Evolutionary conservation across 345 rosid species (phyloP), one percentile per base, ranked within the genome.

Genomic region (Citrus reticulata): DNA sequence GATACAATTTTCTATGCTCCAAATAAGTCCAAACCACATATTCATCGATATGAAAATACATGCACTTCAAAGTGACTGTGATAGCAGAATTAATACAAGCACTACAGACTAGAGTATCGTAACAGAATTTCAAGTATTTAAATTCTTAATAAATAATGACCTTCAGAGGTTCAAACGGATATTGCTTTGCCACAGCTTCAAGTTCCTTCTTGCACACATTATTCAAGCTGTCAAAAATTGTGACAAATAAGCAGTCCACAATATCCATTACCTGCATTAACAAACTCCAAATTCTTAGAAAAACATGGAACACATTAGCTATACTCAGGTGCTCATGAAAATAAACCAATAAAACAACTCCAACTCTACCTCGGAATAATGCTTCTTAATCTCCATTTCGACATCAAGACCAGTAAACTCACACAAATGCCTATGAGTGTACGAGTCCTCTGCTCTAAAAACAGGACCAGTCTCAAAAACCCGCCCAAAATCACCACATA

Each of bases 371-470:
- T 94, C 98, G 62, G 84, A 88, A 55, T 95, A 95, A 82, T 92
- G 91, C 46, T 83, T 84, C 66, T 79, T 86, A 32, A 95, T 93
- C 87, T 93, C 97, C 97, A 93, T 91, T 83, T 95, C 98, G 49
- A 84, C 90, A 87, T 95, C 97, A 84, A 95, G 97, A 62, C 99
- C 98, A 0, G 90, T 88, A 54, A 95, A 92, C 74, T 95, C 97
- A 60, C 98, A 95, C 82, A 95, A 74, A 77, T 93, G 99, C 84
- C 98, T 87, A 79, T 93, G 98, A 24, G 97, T 95, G 80, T 66
- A 90, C 7, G 99, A 95, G 78, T 95, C 93, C 82, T 95, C 99
- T 9, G 97, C 98, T 83, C 98, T 89, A 83, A 89, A 93, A 85
- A 93, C 98, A 32, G 92, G 94, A 75, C 98, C 98, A 32, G 90